Percentiles rank a stretch among this genome's conserved stretches.
Conservation (phyloP, 2,329 filamentous ascomycete species). For the Sclerotinia subarctica region DNA sequence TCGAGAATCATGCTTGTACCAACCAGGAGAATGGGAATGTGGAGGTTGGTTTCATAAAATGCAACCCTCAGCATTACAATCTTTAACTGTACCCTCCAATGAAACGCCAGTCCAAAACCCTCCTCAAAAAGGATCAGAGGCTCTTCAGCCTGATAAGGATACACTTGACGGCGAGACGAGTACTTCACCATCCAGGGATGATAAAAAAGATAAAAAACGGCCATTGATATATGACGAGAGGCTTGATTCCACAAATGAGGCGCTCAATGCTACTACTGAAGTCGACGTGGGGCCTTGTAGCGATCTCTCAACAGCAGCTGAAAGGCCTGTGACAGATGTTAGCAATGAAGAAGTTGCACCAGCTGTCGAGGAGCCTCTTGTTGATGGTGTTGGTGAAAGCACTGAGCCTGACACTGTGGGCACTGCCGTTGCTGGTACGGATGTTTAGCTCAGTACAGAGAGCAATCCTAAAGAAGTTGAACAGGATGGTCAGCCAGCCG, state of each 20-base stretch:
- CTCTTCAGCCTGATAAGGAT: slow-evolving; percentile 9
- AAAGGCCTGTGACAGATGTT: slow-evolving; percentile 1
- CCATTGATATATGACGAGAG: slow-evolving; percentile 13
- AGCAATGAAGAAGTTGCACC: neutral
- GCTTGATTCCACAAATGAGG: neutral
- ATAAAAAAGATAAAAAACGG: neutral
- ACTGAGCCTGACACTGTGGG: neutral
- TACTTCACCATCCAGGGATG: neutral
- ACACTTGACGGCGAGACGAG: neutral
- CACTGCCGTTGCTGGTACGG: neutral
- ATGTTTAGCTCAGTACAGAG: too few relatives aligned
- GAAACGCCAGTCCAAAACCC: slow-evolving; percentile 12
- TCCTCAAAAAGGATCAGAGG: slow-evolving; percentile 1
- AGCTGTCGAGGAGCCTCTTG: neutral
- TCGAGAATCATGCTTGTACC: slow-evolving; percentile 63
- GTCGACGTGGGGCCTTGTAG: neutral
- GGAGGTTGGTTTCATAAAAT: slow-evolving; percentile 72
- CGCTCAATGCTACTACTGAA: neutral
- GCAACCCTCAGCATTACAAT: slow-evolving; percentile 15
- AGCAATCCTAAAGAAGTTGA: neutral
- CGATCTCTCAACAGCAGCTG: neutral
- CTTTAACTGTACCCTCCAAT: slow-evolving; percentile 10
- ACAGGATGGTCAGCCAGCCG: neutral
- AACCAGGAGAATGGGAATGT: slow-evolving; percentile 72
- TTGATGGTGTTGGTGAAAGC: neutral